These are phyloP conservation scores for Cnidoscolus chayamansa DNA, from an alignment of 441 rosid genomes.

Conservation along the genomic window DNA sequence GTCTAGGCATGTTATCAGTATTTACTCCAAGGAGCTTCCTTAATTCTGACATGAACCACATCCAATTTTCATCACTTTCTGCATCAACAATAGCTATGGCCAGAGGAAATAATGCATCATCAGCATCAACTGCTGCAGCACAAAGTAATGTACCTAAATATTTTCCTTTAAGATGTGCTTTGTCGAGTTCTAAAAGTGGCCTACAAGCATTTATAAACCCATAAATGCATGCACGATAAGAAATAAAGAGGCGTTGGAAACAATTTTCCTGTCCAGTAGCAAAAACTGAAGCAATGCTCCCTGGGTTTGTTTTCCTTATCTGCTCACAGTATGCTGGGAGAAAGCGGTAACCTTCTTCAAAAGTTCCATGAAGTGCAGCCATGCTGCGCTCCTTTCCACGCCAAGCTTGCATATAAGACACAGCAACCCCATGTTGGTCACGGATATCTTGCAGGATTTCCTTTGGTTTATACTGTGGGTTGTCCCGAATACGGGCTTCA, in stretches of 20 bases:
- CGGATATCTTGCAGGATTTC: conserved; percentile 90
- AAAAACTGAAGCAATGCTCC: conserved; percentile 79
- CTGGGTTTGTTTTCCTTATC: conserved; percentile 71
- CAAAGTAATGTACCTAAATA: conserved; percentile 77
- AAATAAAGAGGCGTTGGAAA: conserved; percentile 84
- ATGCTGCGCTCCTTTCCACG: conserved; percentile 97
- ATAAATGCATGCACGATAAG: conserved; percentile 78
- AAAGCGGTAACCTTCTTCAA: conserved; percentile 84
- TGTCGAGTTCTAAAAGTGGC: conserved; percentile 88
- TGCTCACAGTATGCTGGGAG: conserved; percentile 90
- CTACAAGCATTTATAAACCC: conserved; percentile 87
- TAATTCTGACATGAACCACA: conserved; percentile 91
- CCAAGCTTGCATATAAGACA: conserved; percentile 99
- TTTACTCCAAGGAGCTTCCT: conserved; percentile 88
- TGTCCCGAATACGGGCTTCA: conserved; percentile 82
- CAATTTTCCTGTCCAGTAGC: conserved; percentile 78
- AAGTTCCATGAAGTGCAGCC: conserved; percentile 98
- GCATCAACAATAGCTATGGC: conserved; percentile 73
- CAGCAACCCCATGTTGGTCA: conserved; percentile 92
- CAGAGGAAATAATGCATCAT: conserved; percentile 71
- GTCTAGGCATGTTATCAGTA: conserved; percentile 90
- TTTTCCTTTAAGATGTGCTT: conserved; percentile 89
- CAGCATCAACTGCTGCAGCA: conserved; percentile 90
- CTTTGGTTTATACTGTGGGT: conserved; percentile 92
- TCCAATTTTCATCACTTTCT: conserved; percentile 89